Base-by-base conservation (phyloP, 352 stramenopile species). In the Lagenidium giganteum region DNA sequence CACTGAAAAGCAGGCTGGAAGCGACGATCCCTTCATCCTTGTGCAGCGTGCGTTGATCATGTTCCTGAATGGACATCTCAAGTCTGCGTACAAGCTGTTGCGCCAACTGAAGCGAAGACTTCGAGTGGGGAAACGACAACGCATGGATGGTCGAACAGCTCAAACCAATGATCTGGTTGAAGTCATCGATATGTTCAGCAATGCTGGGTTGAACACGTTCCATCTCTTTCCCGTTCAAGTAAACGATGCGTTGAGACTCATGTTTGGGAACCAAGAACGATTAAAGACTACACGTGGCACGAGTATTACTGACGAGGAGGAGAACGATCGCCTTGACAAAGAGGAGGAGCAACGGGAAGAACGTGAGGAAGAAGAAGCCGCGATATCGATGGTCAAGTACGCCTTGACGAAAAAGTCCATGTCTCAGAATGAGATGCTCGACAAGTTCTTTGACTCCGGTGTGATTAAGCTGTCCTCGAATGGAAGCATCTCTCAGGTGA, bases 361-460 rank as follows among this genome's bases (percentile, higher is more conserved):
- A 23, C 47, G 36, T 18, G 47, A 62, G 23, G 67, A 73, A 22
- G 67, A 79, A 27, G 48, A 55, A 26, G 32, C 36, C 4, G 64
- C 67, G 1, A 57, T 66, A 12, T 48, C 57, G 9, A 75, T 79
- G n/a, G 57, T 79, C 9, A 64, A 62, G 22, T 67, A 68, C 14
- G 63, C 61, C 0, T 17, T 79, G 12, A 63, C 50, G 7, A 79
- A 79, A 32, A 74, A 71, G 14, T 43, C 42, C 4, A 42, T 48
- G 4, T 20, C 64, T 1, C 67, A 72, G 22, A 62, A 39, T 6
- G 64, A 80, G 30, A 67, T 64, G 26, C 42, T 81, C 5, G 67
- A 83, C 57, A 79, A 76, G 31, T 69, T 81, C n/a, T 81, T 72
- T 21, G 68, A 81, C 26, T 57, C 65, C 1, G 70, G 65, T 1